Evolutionary conservation across 345 rosid species (phyloP), one percentile per base, ranked within the genome.

Genomic region (Aquilaria malaccensis): DNA sequence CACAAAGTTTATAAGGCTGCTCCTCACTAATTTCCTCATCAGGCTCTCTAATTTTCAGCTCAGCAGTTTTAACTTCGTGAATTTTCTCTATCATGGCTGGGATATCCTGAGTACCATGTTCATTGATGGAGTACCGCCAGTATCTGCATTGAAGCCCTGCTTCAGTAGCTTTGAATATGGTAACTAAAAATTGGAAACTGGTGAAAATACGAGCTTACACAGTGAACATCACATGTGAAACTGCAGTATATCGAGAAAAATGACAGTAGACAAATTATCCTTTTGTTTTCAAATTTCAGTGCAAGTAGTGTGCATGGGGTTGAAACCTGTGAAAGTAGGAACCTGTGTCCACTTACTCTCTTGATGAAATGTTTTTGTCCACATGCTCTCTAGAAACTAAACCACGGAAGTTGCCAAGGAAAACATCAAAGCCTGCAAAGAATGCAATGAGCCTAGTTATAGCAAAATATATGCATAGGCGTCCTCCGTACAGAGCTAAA

Each of bases 391-490:
- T 69, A 48, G 88, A 83, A 67, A 77, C 82, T 64, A 83, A 67
- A 45, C 89, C 89, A 33, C 83, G 85, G 2, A 81, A 79, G 67
- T 83, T 83, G 32, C 89, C 88, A n/a, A 83, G 85, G 68, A 78
- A 83, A 59, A 83, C 89, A 60, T 83, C 89, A 69, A 66, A 81
- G 14, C 89, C 89, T 83, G 75, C 22, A 63, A 56, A 50, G 50
- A 13, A 33, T 56, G 53, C 43, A 62, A 49, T 29, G 65, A 37
- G 52, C 33, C 7, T 37, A 9, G 7, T 37, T 9, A 37, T 37
- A 2, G 43, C 7, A 37, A 37, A 37, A 2, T 9, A 37, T 3
- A 9, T 0, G 43, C 43, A 37, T 4, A 37, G 43, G 2, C 7
- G 2, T 13, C 2, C 30, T 11, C 47, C 48, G 67, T 33, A 59